phyloP scores from a whole-genome alignment of 2,329 filamentous ascomycete species.

The Pseudogymnoascus sp. region DNA sequence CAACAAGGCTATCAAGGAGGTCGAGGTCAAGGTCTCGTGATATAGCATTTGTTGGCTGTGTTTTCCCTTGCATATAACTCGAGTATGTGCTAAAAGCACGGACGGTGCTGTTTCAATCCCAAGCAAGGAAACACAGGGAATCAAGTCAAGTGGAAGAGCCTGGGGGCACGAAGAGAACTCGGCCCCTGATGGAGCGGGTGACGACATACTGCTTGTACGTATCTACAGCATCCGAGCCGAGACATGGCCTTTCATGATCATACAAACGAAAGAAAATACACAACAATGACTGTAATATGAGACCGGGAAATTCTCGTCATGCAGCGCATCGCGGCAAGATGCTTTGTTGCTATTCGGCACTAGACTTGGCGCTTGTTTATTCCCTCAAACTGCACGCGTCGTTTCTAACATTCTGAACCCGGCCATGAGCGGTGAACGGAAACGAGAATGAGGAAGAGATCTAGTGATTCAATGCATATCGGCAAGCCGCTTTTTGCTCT shows the following conservation, averaged over 20 bases:
- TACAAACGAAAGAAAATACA: background rate
- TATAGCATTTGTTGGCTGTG: background rate
- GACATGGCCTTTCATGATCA: background rate
- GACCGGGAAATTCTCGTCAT: background rate
- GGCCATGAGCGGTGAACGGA: background rate
- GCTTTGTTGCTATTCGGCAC: background rate
- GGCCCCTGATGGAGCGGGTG: background rate
- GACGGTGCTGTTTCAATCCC: background rate
- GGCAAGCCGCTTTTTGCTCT: background rate
- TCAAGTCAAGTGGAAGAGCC: background rate
- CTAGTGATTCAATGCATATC: background rate
- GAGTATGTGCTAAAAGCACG: background rate
- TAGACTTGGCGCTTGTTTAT: background rate
- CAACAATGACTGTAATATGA: background rate
- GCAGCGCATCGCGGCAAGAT: background rate
- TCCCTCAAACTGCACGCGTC: background rate
- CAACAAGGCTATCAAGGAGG: background rate
- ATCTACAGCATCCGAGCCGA: background rate
- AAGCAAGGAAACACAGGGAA: background rate
- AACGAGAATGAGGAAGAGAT: background rate
- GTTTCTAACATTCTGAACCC: background rate
- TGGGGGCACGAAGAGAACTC: background rate
- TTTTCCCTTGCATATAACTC: background rate
- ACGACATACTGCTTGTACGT: background rate
- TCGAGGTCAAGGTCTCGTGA: background rate